Evolutionary conservation across 345 rosid species (phyloP).

Genomic region (Pistacia vera): DNA sequence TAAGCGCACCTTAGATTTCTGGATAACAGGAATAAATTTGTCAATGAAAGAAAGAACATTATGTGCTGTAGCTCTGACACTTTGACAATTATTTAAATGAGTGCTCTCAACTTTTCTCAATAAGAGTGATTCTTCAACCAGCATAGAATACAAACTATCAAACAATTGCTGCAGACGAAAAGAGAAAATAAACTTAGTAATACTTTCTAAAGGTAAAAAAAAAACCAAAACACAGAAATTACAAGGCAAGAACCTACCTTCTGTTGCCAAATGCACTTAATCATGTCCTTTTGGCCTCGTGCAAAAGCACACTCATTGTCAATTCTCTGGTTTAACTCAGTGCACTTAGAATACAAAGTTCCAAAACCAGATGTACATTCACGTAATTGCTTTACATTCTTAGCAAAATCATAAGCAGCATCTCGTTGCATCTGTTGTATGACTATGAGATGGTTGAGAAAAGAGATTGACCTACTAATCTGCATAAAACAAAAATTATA

Average conservation of each 20-base stretch:
- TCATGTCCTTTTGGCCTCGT: slow-evolving; percentile 49
- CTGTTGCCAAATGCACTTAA: slow-evolving; percentile 75
- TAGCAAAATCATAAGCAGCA: slow-evolving; percentile 59
- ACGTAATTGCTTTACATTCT: slow-evolving; percentile 48
- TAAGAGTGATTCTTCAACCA: slow-evolving; percentile 64
- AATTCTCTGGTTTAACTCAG: slow-evolving; percentile 23
- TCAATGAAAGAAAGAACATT: slow-evolving; percentile 52
- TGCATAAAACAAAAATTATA: slow-evolving; percentile 34
- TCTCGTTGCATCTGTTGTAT: slow-evolving; percentile 76
- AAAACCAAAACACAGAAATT: slow-evolving; percentile 2
- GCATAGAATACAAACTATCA: slow-evolving; percentile 54
- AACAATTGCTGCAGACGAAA: slow-evolving; percentile 63
- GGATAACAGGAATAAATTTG: slow-evolving; percentile 53
- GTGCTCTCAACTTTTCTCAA: slow-evolving; percentile 56
- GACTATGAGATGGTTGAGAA: slow-evolving; percentile 75
- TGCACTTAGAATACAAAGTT: slow-evolving; percentile 39
- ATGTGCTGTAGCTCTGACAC: slow-evolving; percentile 49
- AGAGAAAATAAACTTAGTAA: not conserved
- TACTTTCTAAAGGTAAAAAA: not conserved
- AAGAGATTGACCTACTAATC: slow-evolving; percentile 70
- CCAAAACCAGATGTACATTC: slow-evolving; percentile 43
- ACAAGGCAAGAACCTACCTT: slow-evolving; percentile 53
- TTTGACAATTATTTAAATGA: slow-evolving; percentile 61
- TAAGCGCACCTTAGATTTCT: slow-evolving; percentile 64
- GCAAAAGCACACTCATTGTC: slow-evolving; percentile 43